Base-by-base conservation (phyloP, 345 rosid genomes). In the Ceriops tagal region DNA sequence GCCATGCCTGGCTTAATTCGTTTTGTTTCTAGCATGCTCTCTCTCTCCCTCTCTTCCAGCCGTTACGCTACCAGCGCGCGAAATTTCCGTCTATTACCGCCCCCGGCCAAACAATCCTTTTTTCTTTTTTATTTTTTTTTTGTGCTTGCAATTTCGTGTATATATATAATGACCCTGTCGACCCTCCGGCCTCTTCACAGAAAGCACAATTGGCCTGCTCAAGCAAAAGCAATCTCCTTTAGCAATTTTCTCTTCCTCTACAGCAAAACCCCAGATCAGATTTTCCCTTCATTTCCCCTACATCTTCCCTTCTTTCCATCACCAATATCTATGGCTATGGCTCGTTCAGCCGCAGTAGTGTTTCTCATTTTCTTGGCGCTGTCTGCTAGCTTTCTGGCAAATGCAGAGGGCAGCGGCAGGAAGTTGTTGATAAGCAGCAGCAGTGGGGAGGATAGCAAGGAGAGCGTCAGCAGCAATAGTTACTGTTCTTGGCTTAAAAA, bases 361-460 rank as follows among this genome's bases (percentile, higher is more conserved):
- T 10, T 55, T 21, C 47, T 85, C 60, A 20, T 87, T 35, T 71
- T 75, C 77, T 61, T 82, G 55, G 49, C 76, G 3, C 5, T 75
- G 2, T 76, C 66, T 21, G 74, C 85, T 43, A 68, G 83, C 20
- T 70, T 77, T 30, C 56, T 80, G 26, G 62, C 80, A 5, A 52
- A 26, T 55, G 62, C 56, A 13, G 82, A 81, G 53, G 18, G 49
- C 47, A 11, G 47, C 49, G 22, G 87, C 24, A 85, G 98, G 77
- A 87, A 86, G 79, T 72, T 86, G 19, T 6, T 69, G 26, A 49
- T 39, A 34, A 13, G 58, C 24, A 55, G 28, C 49, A 13, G 60
- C 27, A 49, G 71, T 20, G 24, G 30, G 8, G 16, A 1, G 53
- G 67, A 65, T 26, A 53, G 34, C 56, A 71, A 34, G 26, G 43